Conservation (phyloP, 2,329 filamentous ascomycete species). For the Curvularia verruculosa region DNA sequence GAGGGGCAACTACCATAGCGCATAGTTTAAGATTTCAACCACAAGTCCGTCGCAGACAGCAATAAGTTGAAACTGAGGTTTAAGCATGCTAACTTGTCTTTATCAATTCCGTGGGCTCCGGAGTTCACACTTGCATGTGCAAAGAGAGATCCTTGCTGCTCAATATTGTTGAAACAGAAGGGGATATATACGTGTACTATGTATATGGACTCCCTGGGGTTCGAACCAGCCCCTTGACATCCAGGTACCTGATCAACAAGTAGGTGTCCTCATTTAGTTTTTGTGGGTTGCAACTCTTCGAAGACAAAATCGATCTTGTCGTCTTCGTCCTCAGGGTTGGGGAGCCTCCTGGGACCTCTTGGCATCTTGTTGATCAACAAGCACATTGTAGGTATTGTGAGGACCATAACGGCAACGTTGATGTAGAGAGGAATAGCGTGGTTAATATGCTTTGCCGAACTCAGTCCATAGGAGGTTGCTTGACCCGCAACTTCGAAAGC, state of each 20-base stretch:
- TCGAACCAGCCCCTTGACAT: neutral
- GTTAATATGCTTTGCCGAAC: constrained; percentile 12
- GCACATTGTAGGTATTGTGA: constrained; percentile 12
- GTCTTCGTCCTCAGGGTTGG: neutral
- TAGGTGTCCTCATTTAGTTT: neutral
- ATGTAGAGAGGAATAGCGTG: constrained; percentile 14
- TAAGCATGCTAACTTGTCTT: neutral
- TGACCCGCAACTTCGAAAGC: constrained; percentile 19
- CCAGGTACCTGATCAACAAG: neutral
- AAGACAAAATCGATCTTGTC: neutral
- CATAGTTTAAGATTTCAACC: too few relatives aligned
- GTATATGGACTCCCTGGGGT: neutral
- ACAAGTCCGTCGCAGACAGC: too few relatives aligned
- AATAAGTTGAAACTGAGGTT: neutral
- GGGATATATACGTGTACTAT: neutral
- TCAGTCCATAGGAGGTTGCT: constrained; percentile 17
- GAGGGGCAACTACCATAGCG: too few relatives aligned
- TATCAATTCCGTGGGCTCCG: neutral
- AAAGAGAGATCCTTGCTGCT: neutral
- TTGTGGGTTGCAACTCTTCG: neutral
- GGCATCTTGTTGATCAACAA: constrained; percentile 15
- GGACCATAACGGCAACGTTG: constrained; percentile 10
- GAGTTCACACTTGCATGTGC: neutral
- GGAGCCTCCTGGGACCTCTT: neutral
- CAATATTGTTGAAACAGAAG: neutral